Conservation (phyloP, 306 rosid genomes). For the Ziziphus jujuba region DNA sequence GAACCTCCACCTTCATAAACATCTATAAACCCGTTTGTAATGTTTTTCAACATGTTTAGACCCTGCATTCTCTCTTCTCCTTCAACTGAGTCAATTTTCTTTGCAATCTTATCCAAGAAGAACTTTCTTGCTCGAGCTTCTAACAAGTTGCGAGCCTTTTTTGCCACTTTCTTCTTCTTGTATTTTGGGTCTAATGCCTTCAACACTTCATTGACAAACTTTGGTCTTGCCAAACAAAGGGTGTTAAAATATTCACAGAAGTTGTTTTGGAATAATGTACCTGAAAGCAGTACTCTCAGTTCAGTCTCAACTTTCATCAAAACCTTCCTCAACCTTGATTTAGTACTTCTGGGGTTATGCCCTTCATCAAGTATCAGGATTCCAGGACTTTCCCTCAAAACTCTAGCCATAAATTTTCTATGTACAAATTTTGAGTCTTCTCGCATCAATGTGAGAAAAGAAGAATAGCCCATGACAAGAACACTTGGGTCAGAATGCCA, state of each 20-base stretch:
- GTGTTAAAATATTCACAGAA: slow-evolving; percentile 95
- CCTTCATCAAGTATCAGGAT: slow-evolving; percentile 85
- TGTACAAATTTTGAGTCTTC: slow-evolving; percentile 76
- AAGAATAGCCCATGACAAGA: slow-evolving; percentile 94
- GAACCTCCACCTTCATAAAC: slow-evolving; percentile 79
- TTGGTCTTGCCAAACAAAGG: slow-evolving; percentile 86
- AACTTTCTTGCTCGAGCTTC: slow-evolving; percentile 81
- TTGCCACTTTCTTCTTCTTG: slow-evolving; percentile 40
- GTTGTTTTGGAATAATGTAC: slow-evolving; percentile 93
- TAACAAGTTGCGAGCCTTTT: slow-evolving; percentile 41
- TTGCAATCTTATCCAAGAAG: slow-evolving; percentile 79
- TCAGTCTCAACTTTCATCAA: slow-evolving; percentile 91
- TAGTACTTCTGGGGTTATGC: slow-evolving; percentile 95
- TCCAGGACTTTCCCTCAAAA: slow-evolving; percentile 88
- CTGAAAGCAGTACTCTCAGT: slow-evolving; percentile 82
- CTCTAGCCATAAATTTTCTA: slow-evolving; percentile 82
- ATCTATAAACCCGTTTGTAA: slow-evolving; percentile 81
- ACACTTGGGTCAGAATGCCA: slow-evolving; percentile 93
- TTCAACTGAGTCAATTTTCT: slow-evolving; percentile 67
- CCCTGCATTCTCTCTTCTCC: slow-evolving; percentile 72
- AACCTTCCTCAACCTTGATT: slow-evolving; percentile 80
- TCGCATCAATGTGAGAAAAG: slow-evolving; percentile 76
- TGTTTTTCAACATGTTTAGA: slow-evolving; percentile 71
- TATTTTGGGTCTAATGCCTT: slow-evolving; percentile 68
- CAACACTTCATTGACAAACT: slow-evolving; percentile 71